These are phyloP conservation scores for Martiniozyma abietophila DNA, from an alignment of 805 yeast species.

Conservation along the genomic window DNA sequence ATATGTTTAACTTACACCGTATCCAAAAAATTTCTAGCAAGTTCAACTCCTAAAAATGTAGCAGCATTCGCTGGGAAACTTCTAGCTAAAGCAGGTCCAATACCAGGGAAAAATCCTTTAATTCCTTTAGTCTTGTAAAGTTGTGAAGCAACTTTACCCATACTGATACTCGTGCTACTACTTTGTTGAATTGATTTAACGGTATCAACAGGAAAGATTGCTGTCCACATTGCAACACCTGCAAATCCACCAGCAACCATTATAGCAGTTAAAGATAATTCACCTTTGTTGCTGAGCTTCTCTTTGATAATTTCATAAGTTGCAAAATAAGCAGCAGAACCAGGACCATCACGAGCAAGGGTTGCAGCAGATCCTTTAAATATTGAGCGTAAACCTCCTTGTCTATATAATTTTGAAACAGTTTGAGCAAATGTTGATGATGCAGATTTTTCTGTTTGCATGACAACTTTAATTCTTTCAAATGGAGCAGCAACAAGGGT, in stretches of 20 bases:
- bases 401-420: slow-evolving; percentile 55
- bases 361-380: slow-evolving; percentile 92
- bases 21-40: slow-evolving; percentile 36
- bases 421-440: slow-evolving; percentile 43
- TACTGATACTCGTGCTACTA: slow-evolving; percentile 42
- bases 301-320: slow-evolving; percentile 80
- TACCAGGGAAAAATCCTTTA: slow-evolving; percentile 93
- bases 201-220: slow-evolving; percentile 93
- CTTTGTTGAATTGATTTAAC: slow-evolving; percentile 79
- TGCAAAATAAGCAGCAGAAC: slow-evolving; percentile 91
- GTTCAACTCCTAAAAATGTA: slow-evolving; percentile 89
- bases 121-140: slow-evolving; percentile 73
- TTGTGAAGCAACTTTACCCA: slow-evolving; percentile 54
- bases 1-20: background rate
- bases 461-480: slow-evolving; percentile 88
- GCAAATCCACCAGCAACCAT: slow-evolving; percentile 92
- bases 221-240: slow-evolving; percentile 95
- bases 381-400: slow-evolving; percentile 78
- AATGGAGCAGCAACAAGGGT: slow-evolving; percentile 97
- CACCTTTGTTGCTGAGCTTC: slow-evolving; percentile 39
- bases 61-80: slow-evolving; percentile 99
- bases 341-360: slow-evolving; percentile 94
- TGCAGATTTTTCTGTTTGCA: slow-evolving; percentile 53
- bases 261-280: slow-evolving; percentile 63
- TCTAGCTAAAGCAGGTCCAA: slow-evolving; percentile 90